Evolutionary conservation across 257 asterid species (phyloP).

Genomic region (Cruciata laevipes): DNA sequence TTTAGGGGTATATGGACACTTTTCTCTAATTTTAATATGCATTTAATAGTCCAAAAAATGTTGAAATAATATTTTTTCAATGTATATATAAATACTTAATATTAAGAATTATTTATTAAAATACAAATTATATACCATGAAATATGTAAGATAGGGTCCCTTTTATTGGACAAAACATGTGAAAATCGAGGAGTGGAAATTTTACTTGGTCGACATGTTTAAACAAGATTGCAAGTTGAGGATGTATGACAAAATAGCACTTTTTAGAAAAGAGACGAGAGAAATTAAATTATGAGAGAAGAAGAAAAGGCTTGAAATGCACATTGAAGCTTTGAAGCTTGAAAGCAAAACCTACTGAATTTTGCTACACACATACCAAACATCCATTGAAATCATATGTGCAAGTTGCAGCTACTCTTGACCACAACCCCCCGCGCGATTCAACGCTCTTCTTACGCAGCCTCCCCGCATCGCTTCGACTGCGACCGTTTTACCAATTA

Average conservation of each 20-base stretch:
- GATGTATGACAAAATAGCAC: not conserved
- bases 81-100: too few relatives aligned
- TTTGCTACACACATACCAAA: not conserved
- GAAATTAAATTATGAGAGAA: too few relatives aligned
- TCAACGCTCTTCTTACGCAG: not conserved
- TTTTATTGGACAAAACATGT: not conserved
- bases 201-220: not conserved
- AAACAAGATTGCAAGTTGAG: not conserved
- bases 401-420: not conserved
- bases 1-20: too few relatives aligned
- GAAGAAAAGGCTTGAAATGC: not conserved
- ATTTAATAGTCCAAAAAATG: too few relatives aligned
- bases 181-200: not conserved
- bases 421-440: not conserved
- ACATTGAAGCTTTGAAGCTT: not conserved
- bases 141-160: too few relatives aligned
- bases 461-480: not conserved
- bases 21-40: too few relatives aligned
- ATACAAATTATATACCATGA: too few relatives aligned
- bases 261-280: not conserved
- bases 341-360: not conserved
- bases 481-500: too few relatives aligned
- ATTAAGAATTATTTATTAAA: too few relatives aligned
- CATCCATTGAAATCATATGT: not conserved
- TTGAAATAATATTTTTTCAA: too few relatives aligned